These are phyloP conservation scores for Pyropia yezoensis DNA, from an alignment of 23 red algal species.

Conservation along the genomic window DNA sequence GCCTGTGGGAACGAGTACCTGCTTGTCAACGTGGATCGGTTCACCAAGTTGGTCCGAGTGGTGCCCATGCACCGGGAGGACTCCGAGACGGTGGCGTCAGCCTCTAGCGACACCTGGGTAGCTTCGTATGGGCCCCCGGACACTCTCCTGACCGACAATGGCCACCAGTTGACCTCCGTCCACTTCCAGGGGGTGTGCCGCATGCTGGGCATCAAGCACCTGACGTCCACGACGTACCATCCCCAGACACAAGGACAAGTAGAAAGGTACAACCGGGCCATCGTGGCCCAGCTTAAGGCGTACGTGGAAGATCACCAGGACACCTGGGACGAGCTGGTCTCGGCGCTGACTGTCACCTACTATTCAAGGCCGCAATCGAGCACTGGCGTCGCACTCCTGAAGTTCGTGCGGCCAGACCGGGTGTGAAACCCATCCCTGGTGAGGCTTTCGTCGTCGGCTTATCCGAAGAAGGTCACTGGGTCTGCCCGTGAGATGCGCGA, in stretches of 20 bases:
- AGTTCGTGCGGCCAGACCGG: neutral
- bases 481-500: no score
- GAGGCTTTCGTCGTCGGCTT: no score
- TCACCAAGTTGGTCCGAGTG: no score
- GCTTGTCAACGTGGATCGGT: neutral
- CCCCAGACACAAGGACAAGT: constrained; percentile 16
- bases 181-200: neutral
- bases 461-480: no score
- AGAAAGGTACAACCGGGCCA: constrained; percentile 12
- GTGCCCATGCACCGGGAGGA: neutral
- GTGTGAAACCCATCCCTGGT: no score
- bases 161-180: constrained; percentile 1
- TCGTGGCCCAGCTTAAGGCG: neutral
- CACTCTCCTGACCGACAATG: constrained; percentile 10
- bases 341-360: neutral
- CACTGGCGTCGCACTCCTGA: neutral
- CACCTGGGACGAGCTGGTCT: neutral
- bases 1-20: neutral
- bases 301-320: constrained; percentile 8
- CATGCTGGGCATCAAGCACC: constrained; percentile 11
- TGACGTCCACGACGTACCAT: constrained; percentile 13
- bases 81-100: neutral
- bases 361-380: neutral
- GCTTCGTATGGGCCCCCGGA: constrained; percentile 4
- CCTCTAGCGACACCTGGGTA: neutral